These are phyloP conservation scores for Xylaria acuta DNA, from an alignment of 495 filamentous ascomycete species.

Conservation along the genomic window DNA sequence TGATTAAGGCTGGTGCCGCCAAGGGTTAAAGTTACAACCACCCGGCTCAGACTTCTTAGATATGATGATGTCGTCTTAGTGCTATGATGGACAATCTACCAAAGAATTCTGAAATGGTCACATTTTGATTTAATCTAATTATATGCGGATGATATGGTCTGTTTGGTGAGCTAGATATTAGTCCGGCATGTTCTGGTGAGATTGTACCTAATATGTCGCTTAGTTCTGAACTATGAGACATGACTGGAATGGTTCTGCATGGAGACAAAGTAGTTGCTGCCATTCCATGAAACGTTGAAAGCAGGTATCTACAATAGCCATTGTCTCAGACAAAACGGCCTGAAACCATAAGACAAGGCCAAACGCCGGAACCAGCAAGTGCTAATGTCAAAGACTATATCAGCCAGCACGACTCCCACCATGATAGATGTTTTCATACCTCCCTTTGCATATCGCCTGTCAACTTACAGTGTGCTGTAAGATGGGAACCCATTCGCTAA, in stretches of 20 bases:
- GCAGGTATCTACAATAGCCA: conserved; percentile 8
- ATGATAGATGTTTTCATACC: background rate
- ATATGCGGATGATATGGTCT: background rate
- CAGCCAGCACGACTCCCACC: background rate
- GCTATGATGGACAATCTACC: conserved; percentile 14
- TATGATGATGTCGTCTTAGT: conserved; percentile 18
- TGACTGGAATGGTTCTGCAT: background rate
- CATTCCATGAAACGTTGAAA: conserved; percentile 18
- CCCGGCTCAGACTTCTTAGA: conserved; percentile 16
- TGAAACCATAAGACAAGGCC: background rate
- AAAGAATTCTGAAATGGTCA: conserved; percentile 23
- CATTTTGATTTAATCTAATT: background rate
- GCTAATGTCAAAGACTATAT: conserved; percentile 9
- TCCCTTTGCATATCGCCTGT: too few species aligned
- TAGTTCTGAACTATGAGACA: background rate
- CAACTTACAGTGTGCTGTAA: background rate
- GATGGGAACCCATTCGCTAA: background rate
- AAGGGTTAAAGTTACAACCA: conserved; percentile 61
- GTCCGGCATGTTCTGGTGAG: background rate
- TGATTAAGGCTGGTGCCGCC: conserved; percentile 96
- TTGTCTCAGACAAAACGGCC: conserved; percentile 17
- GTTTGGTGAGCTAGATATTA: background rate
- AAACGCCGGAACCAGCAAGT: conserved; percentile 9
- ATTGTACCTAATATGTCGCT: background rate
- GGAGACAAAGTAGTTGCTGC: background rate